phyloP scores from a whole-genome alignment of 768 basidiomycete genomes.

The Lentinus brumalis region DNA sequence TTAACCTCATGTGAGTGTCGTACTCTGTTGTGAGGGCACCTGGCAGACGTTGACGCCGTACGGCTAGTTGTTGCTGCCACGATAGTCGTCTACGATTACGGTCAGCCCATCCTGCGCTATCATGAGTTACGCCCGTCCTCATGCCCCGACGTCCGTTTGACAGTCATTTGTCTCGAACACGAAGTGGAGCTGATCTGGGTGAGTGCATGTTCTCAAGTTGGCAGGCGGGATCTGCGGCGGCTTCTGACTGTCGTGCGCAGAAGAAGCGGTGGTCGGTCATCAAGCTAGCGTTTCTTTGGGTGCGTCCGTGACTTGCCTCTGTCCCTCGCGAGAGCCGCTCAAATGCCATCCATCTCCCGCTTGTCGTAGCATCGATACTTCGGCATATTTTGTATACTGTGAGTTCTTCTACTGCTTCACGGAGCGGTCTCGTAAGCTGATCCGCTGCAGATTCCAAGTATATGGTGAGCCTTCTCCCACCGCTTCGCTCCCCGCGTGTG shows the following conservation, averaged over 20 bases:
- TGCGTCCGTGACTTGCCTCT: conserved; percentile 9
- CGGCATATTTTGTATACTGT: conserved; percentile 31
- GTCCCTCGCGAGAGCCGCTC: background rate
- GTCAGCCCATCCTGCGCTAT: conserved; percentile 9
- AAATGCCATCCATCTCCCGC: background rate
- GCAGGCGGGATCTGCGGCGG: background rate
- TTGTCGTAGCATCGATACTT: conserved; percentile 31
- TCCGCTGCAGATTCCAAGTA: conserved; percentile 13
- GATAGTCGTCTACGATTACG: conserved; percentile 27
- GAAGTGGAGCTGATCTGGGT: conserved; percentile 29
- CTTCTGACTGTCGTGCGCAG: conserved; percentile 6
- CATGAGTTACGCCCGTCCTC: background rate
- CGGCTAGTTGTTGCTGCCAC: conserved; percentile 19
- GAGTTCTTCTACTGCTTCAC: background rate
- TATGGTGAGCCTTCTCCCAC: conserved; percentile 14
- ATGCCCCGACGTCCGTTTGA: background rate
- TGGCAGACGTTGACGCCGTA: background rate
- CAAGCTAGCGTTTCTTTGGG: conserved; percentile 33
- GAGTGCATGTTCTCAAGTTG: background rate
- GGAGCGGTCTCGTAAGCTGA: background rate
- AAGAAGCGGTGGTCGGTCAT: conserved; percentile 33
- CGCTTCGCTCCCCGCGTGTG: background rate
- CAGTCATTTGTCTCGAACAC: conserved; percentile 24
- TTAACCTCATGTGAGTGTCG: conserved; percentile 12
- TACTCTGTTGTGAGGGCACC: background rate